Base-by-base conservation (phyloP, 306 rosid genomes). In the Prunus dulcis region DNA sequence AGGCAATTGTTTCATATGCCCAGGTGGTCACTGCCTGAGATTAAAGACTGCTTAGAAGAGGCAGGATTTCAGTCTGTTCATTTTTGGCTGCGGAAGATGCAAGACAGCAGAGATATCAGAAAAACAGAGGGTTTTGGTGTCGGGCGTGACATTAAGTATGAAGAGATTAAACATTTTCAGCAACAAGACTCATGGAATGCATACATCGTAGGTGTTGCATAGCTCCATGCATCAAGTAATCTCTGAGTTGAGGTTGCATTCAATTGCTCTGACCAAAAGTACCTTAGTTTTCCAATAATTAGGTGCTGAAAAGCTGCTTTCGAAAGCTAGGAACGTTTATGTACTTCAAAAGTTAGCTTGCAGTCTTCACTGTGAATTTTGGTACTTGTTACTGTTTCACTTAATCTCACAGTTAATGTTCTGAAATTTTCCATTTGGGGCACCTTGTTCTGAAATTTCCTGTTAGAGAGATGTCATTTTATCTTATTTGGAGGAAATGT, bases 1-100 rank as follows among this genome's bases (percentile, higher is more conserved):
- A 27, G 58, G 10, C 76, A n/a, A 67, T 74, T 88, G 72, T 25
- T 38, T 82, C 72, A 7, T 57, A 18, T 66, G 34, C 64, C 25
- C 85, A 94, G 98, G 87, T 91, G 98, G 98, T 90, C 98, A 10
- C 80, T 94, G 84, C 97, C 98, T 0, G 96, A 94, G 92, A 89
- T 94, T 52, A 90, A 82, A 79, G 98, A 94, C 78, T 94, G 95
- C 88, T 81, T 92, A 73, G 93, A 90, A 81, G 97, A 92, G 75
- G 95, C 95, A 72, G 98, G 98, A 73, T 92, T 89, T 82, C 84
- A 25, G 41, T 84, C 96, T 14, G 85, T 92, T 83, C 96, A 90
- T 79, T 92, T 94, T 79, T 94, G 95, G 98, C 78, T 94, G 38
- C 77, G 91, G 50, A 81, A 81, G 82, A 94, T 94, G 97, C 96